Evolutionary conservation across 345 rosid genomes (phyloP).

Genomic region (Laguncularia racemosa): DNA sequence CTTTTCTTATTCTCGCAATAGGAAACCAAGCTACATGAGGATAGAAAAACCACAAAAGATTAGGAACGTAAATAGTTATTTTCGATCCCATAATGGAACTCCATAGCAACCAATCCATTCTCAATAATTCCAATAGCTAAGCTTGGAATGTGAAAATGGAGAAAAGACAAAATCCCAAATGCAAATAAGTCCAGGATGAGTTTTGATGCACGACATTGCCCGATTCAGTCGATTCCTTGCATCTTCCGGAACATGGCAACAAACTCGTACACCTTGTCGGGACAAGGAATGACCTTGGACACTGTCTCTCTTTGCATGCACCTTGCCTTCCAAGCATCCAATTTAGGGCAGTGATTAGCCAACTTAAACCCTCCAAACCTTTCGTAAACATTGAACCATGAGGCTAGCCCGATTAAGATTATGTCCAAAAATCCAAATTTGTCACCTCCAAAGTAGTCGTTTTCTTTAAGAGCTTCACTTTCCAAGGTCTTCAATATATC

Average conservation of each 20-base stretch:
- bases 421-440: constrained; percentile 47
- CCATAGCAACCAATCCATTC: no score
- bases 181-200: no score
- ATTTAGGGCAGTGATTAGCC: constrained; percentile 39
- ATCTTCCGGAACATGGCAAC: constrained; percentile 33
- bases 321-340: constrained; percentile 44
- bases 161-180: no score
- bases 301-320: constrained; percentile 45
- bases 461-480: constrained; percentile 38
- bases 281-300: constrained; percentile 33
- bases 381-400: constrained; percentile 46
- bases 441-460: constrained; percentile 45
- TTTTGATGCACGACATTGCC: no score
- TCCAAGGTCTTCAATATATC: constrained; percentile 47
- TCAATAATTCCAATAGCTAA: no score
- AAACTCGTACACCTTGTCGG: constrained; percentile 46
- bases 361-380: constrained; percentile 39
- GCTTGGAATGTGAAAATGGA: no score
- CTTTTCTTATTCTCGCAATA: no score
- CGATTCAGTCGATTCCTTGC: constrained; percentile 29
- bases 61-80: no score
- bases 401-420: constrained; percentile 25
- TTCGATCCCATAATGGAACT: no score
- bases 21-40: no score
- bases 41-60: no score